These are phyloP conservation scores for Amanita inopinata DNA, from an alignment of 768 basidiomycete genomes.

Conservation along the genomic window DNA sequence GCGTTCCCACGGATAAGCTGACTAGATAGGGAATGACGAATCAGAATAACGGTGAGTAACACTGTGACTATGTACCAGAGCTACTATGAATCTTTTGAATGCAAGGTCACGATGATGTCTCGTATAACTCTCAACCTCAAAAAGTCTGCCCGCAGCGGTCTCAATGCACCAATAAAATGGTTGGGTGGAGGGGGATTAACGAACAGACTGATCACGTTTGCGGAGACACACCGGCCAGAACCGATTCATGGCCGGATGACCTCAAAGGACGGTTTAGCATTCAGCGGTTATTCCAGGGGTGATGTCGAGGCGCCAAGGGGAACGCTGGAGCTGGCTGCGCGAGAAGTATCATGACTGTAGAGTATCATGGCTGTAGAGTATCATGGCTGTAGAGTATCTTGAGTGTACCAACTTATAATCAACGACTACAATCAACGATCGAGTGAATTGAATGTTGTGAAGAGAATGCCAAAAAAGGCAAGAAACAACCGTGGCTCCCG, in stretches of 20 bases:
- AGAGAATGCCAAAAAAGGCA: slow-evolving; percentile 8
- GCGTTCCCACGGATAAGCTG: neutral
- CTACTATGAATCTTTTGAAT: neutral
- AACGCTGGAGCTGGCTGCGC: neutral
- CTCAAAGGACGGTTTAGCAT: neutral
- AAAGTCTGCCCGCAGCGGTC: slow-evolving; percentile 27
- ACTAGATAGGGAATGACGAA: neutral
- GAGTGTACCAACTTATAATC: no score
- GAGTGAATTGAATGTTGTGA: no score
- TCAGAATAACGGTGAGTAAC: slow-evolving; percentile 1
- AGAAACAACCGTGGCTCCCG: slow-evolving; percentile 1
- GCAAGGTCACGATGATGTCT: slow-evolving; percentile 55
- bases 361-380: neutral
- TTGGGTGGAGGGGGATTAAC: no score
- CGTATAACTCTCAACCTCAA: slow-evolving; percentile 55
- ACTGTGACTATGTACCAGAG: neutral
- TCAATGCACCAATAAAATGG: no score
- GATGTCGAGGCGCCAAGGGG: neutral
- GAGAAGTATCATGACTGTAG: neutral
- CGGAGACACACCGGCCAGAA: neutral
- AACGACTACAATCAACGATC: no score
- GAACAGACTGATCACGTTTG: no score
- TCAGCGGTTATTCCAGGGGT: neutral
- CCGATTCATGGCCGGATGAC: neutral
- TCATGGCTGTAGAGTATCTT: neutral